Evolutionary conservation across 2,329 filamentous ascomycete species (phyloP), one percentile per base, ranked within the genome.

Genomic region (Aspergillus tanneri): DNA sequence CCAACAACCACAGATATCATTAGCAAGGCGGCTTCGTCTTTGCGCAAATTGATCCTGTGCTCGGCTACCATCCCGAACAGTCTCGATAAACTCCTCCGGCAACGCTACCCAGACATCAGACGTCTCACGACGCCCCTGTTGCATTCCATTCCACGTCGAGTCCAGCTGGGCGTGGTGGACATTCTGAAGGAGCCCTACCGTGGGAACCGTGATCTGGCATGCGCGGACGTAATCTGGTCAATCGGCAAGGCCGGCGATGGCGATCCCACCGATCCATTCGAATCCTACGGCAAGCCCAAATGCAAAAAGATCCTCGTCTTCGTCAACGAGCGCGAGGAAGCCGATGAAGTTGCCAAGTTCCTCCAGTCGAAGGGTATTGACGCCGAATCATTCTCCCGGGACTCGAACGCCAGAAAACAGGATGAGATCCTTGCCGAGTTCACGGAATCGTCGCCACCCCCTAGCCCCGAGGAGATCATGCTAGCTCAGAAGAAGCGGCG

Each of bases 121-220:
- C 87, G 93, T 52, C 84, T 99, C 54, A 92, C 92, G 1, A 99
- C 93, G 0, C 93, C 93, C 0, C 96, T 97, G 64, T 80, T 99
- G 0, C 93, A 99, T 71, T 90, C 93, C 49, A 96, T 99, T 58
- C 93, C 93, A 2, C 86, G 93, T 34, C 86, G 93, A 58, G 91
- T 99, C 0, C 92, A 97, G 67, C 83, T 99, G 4, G 90, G 90
- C 48, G 90, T 97, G 27, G 84, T 99, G 22, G 91, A 99, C 63
- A 87, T 95, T 11, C 86, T 92, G 56, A 89, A 87, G 58, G 86
- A 95, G n/a, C 91, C 91, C 0, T 99, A 96, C 73, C 85, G 85
- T 54, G 90, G 93, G 63, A 96, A 96, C 77, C 93, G 95, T 70
- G 81, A 86, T 60, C 81, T 99, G 4, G 95, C 93, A 9, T 97